phyloP scores from a whole-genome alignment of 108 stramenopile genomes.

The Cyclostephanos tholiformis region DNA sequence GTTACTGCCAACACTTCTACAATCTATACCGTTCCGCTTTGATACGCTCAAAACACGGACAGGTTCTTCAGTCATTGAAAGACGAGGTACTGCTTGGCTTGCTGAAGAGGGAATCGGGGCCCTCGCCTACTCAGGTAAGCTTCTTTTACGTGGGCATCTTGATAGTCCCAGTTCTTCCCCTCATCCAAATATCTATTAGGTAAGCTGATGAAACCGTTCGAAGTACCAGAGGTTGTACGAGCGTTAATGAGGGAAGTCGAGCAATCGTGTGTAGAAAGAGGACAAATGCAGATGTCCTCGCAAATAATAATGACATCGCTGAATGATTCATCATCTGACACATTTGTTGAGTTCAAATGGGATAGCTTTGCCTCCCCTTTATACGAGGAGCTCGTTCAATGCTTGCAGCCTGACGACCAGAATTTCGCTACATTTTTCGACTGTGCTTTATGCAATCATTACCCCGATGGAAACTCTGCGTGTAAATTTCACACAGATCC shows the following conservation, averaged over 20 bases:
- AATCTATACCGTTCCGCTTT: conserved; percentile 60
- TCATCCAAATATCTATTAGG: conserved; percentile 34
- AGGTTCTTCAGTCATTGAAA: conserved; percentile 61
- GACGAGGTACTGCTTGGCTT: conserved; percentile 75
- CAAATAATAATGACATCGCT: conserved; percentile 4
- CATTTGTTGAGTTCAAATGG: conserved; percentile 33
- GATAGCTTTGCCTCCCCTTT: conserved; percentile 27
- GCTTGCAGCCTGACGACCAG: conserved; percentile 16
- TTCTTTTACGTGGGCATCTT: too few species aligned
- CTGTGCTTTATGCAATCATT: conserved; percentile 77
- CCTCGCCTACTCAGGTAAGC: conserved; percentile 60
- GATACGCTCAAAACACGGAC: conserved; percentile 70
- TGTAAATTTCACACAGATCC: conserved; percentile 81
- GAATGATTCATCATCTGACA: neutral
- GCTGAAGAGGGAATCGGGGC: conserved; percentile 70
- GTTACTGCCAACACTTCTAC: conserved; percentile 25
- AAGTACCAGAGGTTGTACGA: conserved; percentile 51
- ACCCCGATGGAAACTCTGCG: conserved; percentile 63
- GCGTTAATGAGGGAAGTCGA: conserved; percentile 59
- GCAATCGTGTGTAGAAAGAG: conserved; percentile 26
- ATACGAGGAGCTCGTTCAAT: conserved; percentile 35
- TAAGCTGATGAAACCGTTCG: conserved; percentile 56
- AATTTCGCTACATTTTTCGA: conserved; percentile 54
- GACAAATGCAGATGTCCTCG: conserved; percentile 15
- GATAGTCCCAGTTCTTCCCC: too few species aligned